Conservation (phyloP, 2,329 filamentous ascomycete genomes). For the Trichoderma arundinaceum region DNA sequence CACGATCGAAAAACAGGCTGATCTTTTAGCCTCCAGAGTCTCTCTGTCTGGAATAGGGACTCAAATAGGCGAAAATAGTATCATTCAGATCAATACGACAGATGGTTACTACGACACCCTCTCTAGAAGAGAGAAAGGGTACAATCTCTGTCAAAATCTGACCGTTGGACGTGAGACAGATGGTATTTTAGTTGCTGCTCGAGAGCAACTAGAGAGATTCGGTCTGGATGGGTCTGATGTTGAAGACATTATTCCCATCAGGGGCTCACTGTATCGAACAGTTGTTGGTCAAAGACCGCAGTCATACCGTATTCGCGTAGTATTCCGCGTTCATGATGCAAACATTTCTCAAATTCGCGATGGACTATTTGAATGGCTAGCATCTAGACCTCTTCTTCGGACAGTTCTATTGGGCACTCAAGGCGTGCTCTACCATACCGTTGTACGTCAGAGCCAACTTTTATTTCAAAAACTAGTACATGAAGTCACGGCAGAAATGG, state of each 20-base stretch:
- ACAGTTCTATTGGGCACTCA: conserved; percentile 39
- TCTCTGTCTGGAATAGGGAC: background rate
- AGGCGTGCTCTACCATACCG: conserved; percentile 39
- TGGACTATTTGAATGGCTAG: conserved; percentile 40
- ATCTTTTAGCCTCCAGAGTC: conserved; percentile 34
- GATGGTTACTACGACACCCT: background rate
- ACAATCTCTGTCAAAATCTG: background rate
- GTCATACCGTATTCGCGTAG: conserved; percentile 45
- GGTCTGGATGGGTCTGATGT: conserved; percentile 37
- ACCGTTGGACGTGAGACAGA: background rate
- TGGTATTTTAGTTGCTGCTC: conserved; percentile 29
- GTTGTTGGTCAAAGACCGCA: conserved; percentile 43
- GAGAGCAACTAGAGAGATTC: conserved; percentile 22
- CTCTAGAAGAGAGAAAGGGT: background rate
- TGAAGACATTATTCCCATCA: conserved; percentile 42
- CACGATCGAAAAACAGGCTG: conserved; percentile 43
- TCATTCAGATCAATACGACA: background rate
- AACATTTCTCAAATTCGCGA: conserved; percentile 37
- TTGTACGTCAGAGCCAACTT: conserved; percentile 35
- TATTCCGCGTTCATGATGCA: conserved; percentile 39
- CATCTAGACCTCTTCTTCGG: conserved; percentile 41
- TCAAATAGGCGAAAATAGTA: too few species aligned
- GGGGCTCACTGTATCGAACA: conserved; percentile 41
- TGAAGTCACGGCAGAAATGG: conserved; percentile 35
- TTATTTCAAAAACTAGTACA: conserved; percentile 41